Evolutionary conservation across 768 basidiomycete genomes (phyloP), one percentile per base, ranked within the genome.

Genomic region (Punctularia strigosozonata): DNA sequence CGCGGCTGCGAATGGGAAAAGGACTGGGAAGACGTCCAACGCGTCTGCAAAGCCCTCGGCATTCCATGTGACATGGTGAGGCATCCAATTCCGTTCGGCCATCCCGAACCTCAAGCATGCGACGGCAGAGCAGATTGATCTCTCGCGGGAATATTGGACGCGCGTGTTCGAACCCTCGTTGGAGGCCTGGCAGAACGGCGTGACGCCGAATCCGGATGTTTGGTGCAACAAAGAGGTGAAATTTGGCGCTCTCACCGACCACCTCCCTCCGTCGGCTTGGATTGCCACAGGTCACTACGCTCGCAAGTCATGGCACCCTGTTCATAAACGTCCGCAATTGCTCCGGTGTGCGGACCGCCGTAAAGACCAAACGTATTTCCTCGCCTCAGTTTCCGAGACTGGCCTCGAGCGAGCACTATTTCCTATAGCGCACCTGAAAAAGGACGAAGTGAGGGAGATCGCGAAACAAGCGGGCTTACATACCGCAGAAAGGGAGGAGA

Each of bases 221-320:
- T 77, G 75, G 69, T 97, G 92, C 53, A 98, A 98, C 43, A 91
- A 87, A 53, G 84, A 90, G 56, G 83, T 94, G 47, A 94, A 95
- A 55, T 97, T 94, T 44, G 87, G 86, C 5, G 84, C 83, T 0
- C 63, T 97, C 15, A 58, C 91, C 22, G 73, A 84, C 39, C 65
- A 64, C 21, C 58, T 91, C n/a, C 59, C 66, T 0, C 45, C 44
- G 26, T 37, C 56, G 6, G 50, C 75, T 6, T 91, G 83, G 77
- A 63, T 94, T 31, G 90, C 90, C 5, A 92, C 88, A 6, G 88
- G 86, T 4, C 91, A 98, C 55, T 95, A 97, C 52, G 90, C 91
- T 3, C 68, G 70, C 18, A 80, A 87, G 51, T 48, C 57, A 6
- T 82, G 75, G 71, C 55, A 54, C 17, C 41, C 43, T 5, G n/a